Percentiles rank a stretch among this genome's conserved stretches.
Evolutionary conservation across 2,329 filamentous ascomycete species (phyloP).

Genomic region (Colletotrichum aenigma): DNA sequence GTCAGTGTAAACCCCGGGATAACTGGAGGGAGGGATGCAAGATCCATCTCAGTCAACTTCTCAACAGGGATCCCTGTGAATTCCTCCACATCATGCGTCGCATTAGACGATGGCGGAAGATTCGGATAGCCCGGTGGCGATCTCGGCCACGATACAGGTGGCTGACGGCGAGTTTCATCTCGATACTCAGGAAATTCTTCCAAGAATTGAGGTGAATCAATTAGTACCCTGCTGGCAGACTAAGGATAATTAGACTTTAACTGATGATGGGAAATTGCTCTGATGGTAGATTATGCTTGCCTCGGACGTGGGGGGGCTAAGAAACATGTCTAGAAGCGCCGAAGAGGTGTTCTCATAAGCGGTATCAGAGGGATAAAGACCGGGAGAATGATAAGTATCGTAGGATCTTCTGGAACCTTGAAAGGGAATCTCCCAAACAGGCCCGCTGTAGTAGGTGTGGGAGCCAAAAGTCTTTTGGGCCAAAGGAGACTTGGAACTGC

Average conservation of each 20-base stretch:
- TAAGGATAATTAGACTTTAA: neutral
- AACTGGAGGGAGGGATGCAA: rapidly evolving
- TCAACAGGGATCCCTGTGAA: neutral
- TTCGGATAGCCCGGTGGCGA: too few relatives aligned
- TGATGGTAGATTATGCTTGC: neutral
- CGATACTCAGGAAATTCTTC: neutral
- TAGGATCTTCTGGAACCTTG: too few relatives aligned
- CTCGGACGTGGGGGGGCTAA: neutral
- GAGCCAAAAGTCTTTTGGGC: neutral
- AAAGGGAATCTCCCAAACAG: neutral
- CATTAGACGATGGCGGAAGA: too few relatives aligned
- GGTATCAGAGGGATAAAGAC: too few relatives aligned
- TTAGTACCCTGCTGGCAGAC: neutral
- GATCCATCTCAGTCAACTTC: neutral
- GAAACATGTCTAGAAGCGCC: neutral
- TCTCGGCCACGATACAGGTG: neutral
- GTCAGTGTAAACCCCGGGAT: neutral
- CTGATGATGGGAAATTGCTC: neutral
- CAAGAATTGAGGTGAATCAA: neutral
- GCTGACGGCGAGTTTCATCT: neutral
- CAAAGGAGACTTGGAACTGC: rapidly evolving
- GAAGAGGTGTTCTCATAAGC: neutral
- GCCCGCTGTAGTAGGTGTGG: neutral
- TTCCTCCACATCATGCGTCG: neutral
- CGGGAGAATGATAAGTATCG: too few relatives aligned